Evolutionary conservation across 169 alveolate species (phyloP), one percentile per base, ranked within the genome.

Genomic region (Plasmodium cynomolgi): DNA sequence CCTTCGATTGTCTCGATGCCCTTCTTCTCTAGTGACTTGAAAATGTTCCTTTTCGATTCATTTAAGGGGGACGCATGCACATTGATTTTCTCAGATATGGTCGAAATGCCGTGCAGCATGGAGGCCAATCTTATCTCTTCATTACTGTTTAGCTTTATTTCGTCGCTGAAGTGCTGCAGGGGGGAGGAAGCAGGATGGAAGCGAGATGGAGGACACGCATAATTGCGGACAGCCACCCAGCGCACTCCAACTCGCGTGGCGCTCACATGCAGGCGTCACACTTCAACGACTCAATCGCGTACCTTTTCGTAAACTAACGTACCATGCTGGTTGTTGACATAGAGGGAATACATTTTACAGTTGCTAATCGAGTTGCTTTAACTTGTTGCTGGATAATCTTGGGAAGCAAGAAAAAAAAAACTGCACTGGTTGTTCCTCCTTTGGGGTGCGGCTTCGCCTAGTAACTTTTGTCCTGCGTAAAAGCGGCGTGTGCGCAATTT

Each of bases 41-140:
- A 74, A 47, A 93, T 92, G 84, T 75, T 85, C 3, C 73, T 83
- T 73, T 91, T 90, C 81, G 88, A 73, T 41, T 91, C 84, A 54
- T 92, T 90, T 71, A 94, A 75, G 39, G 88, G 77, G 54, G 80
- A 47, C 50, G 95, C 84, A 75, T 96, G 92, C 39, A 95, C 95
- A 23, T 98, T 97, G 44, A 98, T 95, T 81, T 98, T 97, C 37
- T 98, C 97, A 33, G 99, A 98, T 23, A 98, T 98, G 26, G 99
- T 98, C 29, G 98, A 97, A 82, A 98, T 95, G 29, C 99, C 99
- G 95, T 98, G 99, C 73, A 98, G 97, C 79, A 99, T 98, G 75
- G 99, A 98, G 15, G 99, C 99, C 58, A 98, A 95, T 56, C 99
- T 93, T 82, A 98, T 98, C 11, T 96, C 97, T 90, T 98, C 99